phyloP scores from a whole-genome alignment of 805 yeast species.

The Candida anglica region DNA sequence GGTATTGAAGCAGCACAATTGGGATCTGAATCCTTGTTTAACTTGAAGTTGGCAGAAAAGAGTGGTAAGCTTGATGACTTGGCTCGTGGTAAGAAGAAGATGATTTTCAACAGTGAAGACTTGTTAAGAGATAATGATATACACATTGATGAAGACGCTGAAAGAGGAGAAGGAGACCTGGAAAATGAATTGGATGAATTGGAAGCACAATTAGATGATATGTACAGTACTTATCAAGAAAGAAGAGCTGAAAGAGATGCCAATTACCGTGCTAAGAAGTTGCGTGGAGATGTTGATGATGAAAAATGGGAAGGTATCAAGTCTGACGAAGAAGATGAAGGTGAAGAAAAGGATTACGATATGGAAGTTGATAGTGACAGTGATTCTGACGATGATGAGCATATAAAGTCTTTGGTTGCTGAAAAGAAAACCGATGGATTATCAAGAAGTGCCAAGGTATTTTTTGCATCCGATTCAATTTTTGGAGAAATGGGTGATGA shows the following conservation, averaged over 20 bases:
- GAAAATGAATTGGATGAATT: slow-evolving; percentile 60
- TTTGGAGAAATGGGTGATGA: slow-evolving; percentile 43
- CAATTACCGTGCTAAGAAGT: slow-evolving; percentile 61
- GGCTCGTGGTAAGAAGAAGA: slow-evolving; percentile 68
- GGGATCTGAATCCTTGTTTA: slow-evolving; percentile 79
- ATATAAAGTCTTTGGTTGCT: slow-evolving; percentile 53
- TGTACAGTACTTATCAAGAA: slow-evolving; percentile 73
- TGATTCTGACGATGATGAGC: slow-evolving; percentile 71
- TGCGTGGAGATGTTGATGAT: slow-evolving; percentile 73
- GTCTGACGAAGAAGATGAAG: slow-evolving; percentile 38
- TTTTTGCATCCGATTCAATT: slow-evolving; percentile 37
- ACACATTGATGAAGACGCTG: slow-evolving; percentile 42
- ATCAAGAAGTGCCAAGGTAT: slow-evolving; percentile 31
- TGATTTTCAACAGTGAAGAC: slow-evolving; percentile 58
- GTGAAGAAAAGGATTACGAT: slow-evolving; percentile 36
- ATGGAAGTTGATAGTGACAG: slow-evolving; percentile 37
- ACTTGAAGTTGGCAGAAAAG: slow-evolving; percentile 78
- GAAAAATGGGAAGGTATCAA: slow-evolving; percentile 76
- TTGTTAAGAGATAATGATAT: slow-evolving; percentile 53
- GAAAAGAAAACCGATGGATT: slow-evolving; percentile 36
- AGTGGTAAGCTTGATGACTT: slow-evolving; percentile 76
- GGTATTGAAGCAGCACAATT: slow-evolving; percentile 88
- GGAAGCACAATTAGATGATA: slow-evolving; percentile 76
- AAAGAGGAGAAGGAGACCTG: slow-evolving; percentile 17
- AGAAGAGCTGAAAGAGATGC: slow-evolving; percentile 67